Evolutionary conservation across 2,329 filamentous ascomycete genomes (phyloP).

Genomic region (Penicillium paneum): DNA sequence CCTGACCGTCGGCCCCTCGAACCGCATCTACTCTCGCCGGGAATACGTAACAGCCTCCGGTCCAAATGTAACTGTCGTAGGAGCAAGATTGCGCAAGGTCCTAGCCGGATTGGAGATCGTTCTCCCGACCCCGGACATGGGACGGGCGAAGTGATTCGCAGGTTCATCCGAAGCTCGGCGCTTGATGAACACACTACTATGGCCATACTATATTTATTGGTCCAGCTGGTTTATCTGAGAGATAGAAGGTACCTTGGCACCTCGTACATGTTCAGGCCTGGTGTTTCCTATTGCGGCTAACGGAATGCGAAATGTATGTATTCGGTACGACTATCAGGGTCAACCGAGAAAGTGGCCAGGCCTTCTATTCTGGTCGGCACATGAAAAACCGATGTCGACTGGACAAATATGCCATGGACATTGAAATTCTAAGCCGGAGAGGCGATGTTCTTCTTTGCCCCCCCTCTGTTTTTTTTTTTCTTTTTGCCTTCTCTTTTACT

Average conservation of each 20-base stretch:
- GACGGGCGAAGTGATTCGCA: constrained; percentile 15
- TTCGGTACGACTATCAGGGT: not conserved
- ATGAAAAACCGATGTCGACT: not conserved
- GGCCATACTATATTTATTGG: not conserved
- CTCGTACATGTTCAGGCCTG: not conserved
- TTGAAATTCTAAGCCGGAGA: not conserved
- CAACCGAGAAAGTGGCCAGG: not conserved
- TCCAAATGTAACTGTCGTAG: not conserved
- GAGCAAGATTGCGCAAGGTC: not conserved
- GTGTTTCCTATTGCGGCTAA: not conserved
- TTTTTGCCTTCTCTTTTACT: not conserved
- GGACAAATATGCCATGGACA: not conserved
- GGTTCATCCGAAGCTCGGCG: constrained; percentile 20
- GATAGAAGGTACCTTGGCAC: not conserved
- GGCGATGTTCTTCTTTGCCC: not conserved
- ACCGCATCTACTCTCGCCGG: not conserved
- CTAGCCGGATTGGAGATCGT: constrained; percentile 17
- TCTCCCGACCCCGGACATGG: constrained; percentile 10
- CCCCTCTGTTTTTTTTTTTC: not conserved
- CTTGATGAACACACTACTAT: constrained; percentile 3
- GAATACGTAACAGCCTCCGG: constrained; percentile 6
- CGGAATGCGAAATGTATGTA: not conserved
- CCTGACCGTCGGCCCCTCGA: not conserved
- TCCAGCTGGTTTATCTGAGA: not conserved
- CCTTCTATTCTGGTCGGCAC: not conserved